A percentile compares a stretch with the other conserved stretches of the same genome.
Evolutionary conservation across 805 yeast species (phyloP).

Genomic region (Lachancea lanzarotensis): DNA sequence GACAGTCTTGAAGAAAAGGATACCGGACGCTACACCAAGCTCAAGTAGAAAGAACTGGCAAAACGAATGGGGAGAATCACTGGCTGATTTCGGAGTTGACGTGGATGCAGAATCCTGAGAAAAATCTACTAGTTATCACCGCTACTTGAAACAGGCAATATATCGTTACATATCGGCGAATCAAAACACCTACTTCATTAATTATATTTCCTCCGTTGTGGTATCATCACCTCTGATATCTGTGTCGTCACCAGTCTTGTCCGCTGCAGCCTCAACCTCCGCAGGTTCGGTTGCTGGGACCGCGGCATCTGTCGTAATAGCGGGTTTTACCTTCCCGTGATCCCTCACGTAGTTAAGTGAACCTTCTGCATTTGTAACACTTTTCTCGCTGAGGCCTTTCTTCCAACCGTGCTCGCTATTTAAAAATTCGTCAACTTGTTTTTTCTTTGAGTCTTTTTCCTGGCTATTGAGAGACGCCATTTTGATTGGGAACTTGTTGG

Average conservation of each 20-base stretch:
- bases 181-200: conserved; percentile 1
- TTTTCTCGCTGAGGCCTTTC: conserved; percentile 38
- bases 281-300: conserved; percentile 8
- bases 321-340: conserved; percentile 16
- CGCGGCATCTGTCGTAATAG: not conserved
- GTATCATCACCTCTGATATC: conserved; percentile 32
- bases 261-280: conserved; percentile 14
- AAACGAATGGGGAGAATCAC: conserved; percentile 75
- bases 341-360: conserved; percentile 17
- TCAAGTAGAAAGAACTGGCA: conserved; percentile 50
- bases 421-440: conserved; percentile 35
- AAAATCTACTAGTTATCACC: not conserved
- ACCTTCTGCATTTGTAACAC: conserved; percentile 24
- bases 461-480: conserved; percentile 27
- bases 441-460: conserved; percentile 29
- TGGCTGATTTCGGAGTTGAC: conserved; percentile 87
- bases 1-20: conserved; percentile 27
- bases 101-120: conserved; percentile 43
- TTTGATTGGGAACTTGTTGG: conserved; percentile 35
- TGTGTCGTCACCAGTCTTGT: conserved; percentile 31
- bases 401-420: conserved; percentile 56
- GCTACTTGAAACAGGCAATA: not conserved
- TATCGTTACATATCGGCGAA: conserved; percentile 7
- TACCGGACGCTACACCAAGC: conserved; percentile 33
- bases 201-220: conserved; percentile 42